Base-by-base conservation (phyloP, 139 green algal species). In the Coccomyxa sp. region DNA sequence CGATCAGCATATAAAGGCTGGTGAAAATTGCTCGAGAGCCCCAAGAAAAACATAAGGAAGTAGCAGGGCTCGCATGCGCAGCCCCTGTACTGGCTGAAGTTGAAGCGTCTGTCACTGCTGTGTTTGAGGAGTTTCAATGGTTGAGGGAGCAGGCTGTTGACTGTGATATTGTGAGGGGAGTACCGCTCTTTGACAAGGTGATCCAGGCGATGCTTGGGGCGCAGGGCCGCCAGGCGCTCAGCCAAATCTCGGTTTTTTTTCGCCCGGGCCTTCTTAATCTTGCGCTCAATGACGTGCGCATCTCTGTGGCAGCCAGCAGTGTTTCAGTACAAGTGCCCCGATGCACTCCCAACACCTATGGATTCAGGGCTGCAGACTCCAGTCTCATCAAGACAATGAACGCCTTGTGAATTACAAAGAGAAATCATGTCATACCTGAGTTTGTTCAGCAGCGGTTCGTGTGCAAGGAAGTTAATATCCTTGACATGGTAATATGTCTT, bases 401-500 rank as follows among this genome's bases (percentile, higher is more conserved):
- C 7, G 38, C 38, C 38, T 3, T 51, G 38, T 11, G 3, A 7
- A 51, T 51, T 11, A 7, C 3, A 51, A 51, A 11, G 38, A 51
- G 38, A 51, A 51, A 11, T 51, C 38, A 51, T 51, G 21, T 21
- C 63, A 58, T 83, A 94, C 89, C 94, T 95, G 88, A 97, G 93
- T 67, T 95, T 96, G 27, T 95, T 86, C 1, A 99, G 90, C 58
- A 99, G 89, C 10, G 95, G 97, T 90, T 99, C 97, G 81, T 99
- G 96, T 30, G 92, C 84, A 63, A 99, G 89, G 86, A 95, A 99
- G 83, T 93, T 94, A 83, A 99, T 97, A 88, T 99, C 97, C 88
- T 98, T 99, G 31, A 94, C 83, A 83, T 99, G 97, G 89, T 99
- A 99, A 89, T 99, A 99, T 7, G 96, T 99, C 89, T 99, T 99